Conservation (phyloP, 108 stramenopile genomes). For the Phaeodactylum tricornutum region DNA sequence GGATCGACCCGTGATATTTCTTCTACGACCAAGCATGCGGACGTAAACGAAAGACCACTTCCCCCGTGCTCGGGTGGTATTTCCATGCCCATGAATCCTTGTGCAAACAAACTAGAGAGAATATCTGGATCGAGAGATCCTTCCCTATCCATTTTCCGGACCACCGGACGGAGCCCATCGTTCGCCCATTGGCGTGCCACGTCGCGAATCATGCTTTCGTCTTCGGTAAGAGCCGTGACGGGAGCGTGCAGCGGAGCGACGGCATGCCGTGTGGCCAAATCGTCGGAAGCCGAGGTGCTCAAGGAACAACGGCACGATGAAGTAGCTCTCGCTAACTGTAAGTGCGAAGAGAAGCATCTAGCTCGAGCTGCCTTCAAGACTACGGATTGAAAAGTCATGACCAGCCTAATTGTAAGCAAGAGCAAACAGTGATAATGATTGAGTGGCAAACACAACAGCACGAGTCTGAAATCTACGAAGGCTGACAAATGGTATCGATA, state of each 20-base stretch:
- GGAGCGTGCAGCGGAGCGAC: conserved; percentile 28
- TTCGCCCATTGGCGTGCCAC: conserved; percentile 56
- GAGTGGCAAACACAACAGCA: too few relatives aligned
- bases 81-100: conserved; percentile 91
- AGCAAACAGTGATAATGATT: too few relatives aligned
- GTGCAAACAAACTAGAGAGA: conserved; percentile 63
- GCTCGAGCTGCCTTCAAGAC: too few relatives aligned
- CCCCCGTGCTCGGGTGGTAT: conserved; percentile 78
- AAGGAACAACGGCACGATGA: too few relatives aligned
- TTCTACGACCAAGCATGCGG: conserved; percentile 86
- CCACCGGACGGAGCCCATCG: conserved; percentile 60
- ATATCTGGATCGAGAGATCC: conserved; percentile 53
- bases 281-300: too few relatives aligned
- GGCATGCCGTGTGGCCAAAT: too few relatives aligned
- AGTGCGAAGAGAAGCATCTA: too few relatives aligned
- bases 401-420: too few relatives aligned
- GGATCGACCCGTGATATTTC: conserved; percentile 91
- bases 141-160: conserved; percentile 84
- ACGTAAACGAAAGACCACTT: conserved; percentile 76
- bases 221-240: conserved; percentile 69
- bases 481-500: too few relatives aligned
- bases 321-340: too few relatives aligned
- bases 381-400: too few relatives aligned
- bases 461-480: too few relatives aligned
- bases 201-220: conserved; percentile 60